Evolutionary conservation across 805 yeast species (phyloP).

Genomic region (Sungouiozyma ichnusensis): DNA sequence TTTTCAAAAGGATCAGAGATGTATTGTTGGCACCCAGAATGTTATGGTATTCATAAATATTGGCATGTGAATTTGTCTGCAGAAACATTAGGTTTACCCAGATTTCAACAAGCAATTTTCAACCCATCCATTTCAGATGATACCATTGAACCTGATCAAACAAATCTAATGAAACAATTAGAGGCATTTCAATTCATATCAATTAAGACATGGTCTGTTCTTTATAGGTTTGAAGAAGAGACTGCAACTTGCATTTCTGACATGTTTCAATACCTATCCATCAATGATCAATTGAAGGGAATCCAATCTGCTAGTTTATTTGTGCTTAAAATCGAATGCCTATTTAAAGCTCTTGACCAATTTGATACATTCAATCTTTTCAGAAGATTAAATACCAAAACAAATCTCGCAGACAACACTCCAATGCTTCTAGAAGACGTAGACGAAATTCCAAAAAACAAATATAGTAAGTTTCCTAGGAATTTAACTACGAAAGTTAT

Average conservation of each 20-base stretch:
- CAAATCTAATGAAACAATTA: constrained; percentile 47
- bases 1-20: constrained; percentile 81
- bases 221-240: constrained; percentile 83
- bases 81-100: constrained; percentile 41
- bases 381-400: background rate
- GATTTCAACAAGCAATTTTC: constrained; percentile 20
- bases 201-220: constrained; percentile 68
- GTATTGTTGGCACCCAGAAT: constrained; percentile 98
- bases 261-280: constrained; percentile 78
- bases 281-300: constrained; percentile 59
- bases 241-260: constrained; percentile 84
- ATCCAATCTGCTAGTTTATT: constrained; percentile 59
- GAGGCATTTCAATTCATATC: constrained; percentile 50
- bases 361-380: constrained; percentile 21
- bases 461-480: constrained; percentile 42
- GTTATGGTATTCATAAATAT: constrained; percentile 93
- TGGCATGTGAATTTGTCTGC: constrained; percentile 82
- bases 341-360: constrained; percentile 66
- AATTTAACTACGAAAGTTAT: constrained; percentile 82
- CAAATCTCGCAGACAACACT: background rate
- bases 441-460: background rate
- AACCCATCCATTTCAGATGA: constrained; percentile 14
- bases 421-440: background rate
- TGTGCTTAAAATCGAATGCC: constrained; percentile 60
- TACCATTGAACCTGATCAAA: constrained; percentile 34